Percentiles rank a stretch among this genome's conserved stretches.
Conservation (phyloP, 139 green algal genomes). For the Tetradesmus obliquus region DNA sequence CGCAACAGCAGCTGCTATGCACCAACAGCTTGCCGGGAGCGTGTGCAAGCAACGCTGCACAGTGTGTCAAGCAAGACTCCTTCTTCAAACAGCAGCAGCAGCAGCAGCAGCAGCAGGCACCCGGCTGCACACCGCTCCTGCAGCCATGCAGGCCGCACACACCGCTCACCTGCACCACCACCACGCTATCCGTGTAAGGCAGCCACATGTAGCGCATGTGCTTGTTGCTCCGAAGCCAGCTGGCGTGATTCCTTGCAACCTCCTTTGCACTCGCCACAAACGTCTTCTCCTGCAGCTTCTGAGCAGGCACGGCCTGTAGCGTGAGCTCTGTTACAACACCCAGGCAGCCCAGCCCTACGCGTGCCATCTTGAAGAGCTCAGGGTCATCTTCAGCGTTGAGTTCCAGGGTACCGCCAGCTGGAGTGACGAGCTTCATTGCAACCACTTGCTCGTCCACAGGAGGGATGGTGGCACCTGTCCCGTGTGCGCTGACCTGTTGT, state of each 20-base stretch:
- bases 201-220: constrained; percentile 99
- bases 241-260: constrained; percentile 25
- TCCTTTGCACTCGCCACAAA: constrained; percentile 70
- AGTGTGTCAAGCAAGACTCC: too few species aligned
- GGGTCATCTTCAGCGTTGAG: constrained; percentile 47
- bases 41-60: too few species aligned
- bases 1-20: too few species aligned
- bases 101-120: neutral
- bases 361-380: constrained; percentile 67
- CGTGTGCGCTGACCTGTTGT: constrained; percentile 90
- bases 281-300: constrained; percentile 89
- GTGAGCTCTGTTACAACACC: constrained; percentile 89
- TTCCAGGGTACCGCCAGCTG: constrained; percentile 54
- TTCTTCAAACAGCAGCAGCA: too few species aligned
- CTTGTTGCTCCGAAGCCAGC: constrained; percentile 66
- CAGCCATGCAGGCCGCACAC: too few species aligned
- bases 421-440: constrained; percentile 91
- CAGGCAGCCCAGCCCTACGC: constrained; percentile 87
- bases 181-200: constrained; percentile 91
- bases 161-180: constrained; percentile 71
- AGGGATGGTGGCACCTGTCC: constrained; percentile 92
- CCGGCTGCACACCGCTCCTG: too few species aligned
- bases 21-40: too few species aligned
- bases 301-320: constrained; percentile 77
- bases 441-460: constrained; percentile 95